Percentiles rank a stretch among this genome's conserved stretches.
These are phyloP conservation scores for Umbelopsis sp. DNA, from an alignment of 192 early-diverging fungal genomes.

Conservation along the genomic window DNA sequence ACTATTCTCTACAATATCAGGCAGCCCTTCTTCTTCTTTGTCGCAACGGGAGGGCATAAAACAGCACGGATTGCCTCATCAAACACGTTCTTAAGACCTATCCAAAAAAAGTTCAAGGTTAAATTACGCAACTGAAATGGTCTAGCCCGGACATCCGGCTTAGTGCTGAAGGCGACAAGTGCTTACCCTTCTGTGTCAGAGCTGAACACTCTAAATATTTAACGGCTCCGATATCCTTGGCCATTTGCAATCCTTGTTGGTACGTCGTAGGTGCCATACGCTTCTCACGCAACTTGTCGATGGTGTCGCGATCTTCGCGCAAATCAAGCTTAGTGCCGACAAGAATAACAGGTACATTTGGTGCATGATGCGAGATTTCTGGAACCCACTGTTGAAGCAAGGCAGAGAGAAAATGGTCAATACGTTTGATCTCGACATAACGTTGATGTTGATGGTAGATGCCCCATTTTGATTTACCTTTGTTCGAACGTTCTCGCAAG, in stretches of 20 bases:
- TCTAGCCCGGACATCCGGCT: not conserved
- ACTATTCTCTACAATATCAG: slow-evolving; percentile 57
- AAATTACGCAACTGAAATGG: not conserved
- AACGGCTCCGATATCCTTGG: slow-evolving; percentile 77
- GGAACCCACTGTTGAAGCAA: slow-evolving; percentile 78
- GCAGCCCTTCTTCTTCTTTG: slow-evolving; percentile 65
- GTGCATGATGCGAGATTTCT: slow-evolving; percentile 87
- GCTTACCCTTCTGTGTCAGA: slow-evolving; percentile 80
- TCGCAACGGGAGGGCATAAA: slow-evolving; percentile 57
- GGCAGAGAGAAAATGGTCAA: slow-evolving; percentile 32
- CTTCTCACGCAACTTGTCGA: slow-evolving; percentile 79
- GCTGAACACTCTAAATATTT: slow-evolving; percentile 92
- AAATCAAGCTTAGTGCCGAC: slow-evolving; percentile 93
- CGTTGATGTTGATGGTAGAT: slow-evolving; percentile 64
- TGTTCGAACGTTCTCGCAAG: slow-evolving; percentile 35
- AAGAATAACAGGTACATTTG: slow-evolving; percentile 80
- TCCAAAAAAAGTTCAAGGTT: not conserved
- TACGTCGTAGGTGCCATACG: slow-evolving; percentile 80
- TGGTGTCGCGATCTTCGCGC: slow-evolving; percentile 80
- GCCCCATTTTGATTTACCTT: slow-evolving; percentile 22
- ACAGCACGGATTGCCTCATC: slow-evolving; percentile 92
- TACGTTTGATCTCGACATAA: slow-evolving; percentile 82
- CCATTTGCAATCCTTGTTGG: slow-evolving; percentile 75
- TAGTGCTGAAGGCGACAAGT: too few species aligned
- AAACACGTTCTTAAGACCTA: slow-evolving; percentile 84